A percentile compares a stretch with the other conserved stretches of the same genome.
phyloP scores from a whole-genome alignment of 768 basidiomycete species.

The Lactarius psammicola region DNA sequence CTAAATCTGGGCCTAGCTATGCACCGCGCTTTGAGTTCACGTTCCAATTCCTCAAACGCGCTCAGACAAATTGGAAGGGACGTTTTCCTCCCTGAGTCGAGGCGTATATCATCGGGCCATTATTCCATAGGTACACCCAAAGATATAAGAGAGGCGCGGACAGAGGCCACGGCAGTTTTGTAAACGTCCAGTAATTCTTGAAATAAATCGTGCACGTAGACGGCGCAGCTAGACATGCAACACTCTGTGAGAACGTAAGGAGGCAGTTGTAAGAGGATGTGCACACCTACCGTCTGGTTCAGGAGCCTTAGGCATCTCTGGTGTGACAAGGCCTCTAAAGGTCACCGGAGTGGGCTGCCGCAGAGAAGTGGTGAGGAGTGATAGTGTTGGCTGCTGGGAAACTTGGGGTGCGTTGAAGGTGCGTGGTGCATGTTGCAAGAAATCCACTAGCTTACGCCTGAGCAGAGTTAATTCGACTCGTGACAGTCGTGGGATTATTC shows the following conservation, averaged over 20 bases:
- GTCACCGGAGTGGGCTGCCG: conserved; percentile 26
- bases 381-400: conserved; percentile 23
- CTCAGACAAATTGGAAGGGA: conserved; percentile 40
- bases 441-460: neutral
- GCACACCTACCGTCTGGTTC: conserved; percentile 58
- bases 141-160: conserved; percentile 46
- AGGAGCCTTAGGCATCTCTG: conserved; percentile 59
- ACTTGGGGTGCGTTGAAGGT: conserved; percentile 19
- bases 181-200: no score
- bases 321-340: conserved; percentile 58
- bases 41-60: conserved; percentile 74
- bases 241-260: conserved; percentile 57
- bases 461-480: no score
- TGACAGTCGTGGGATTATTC: no score
- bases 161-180: no score
- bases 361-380: conserved; percentile 15
- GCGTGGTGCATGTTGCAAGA: conserved; percentile 28
- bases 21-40: conserved; percentile 50
- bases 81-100: conserved; percentile 27
- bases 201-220: no score
- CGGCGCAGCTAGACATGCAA: no score
- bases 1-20: conserved; percentile 25
- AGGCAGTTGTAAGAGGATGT: neutral
- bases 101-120: conserved; percentile 62
- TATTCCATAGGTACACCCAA: conserved; percentile 51